phyloP scores from a whole-genome alignment of 2,329 filamentous ascomycete genomes.

The Karstenula rhodostoma region DNA sequence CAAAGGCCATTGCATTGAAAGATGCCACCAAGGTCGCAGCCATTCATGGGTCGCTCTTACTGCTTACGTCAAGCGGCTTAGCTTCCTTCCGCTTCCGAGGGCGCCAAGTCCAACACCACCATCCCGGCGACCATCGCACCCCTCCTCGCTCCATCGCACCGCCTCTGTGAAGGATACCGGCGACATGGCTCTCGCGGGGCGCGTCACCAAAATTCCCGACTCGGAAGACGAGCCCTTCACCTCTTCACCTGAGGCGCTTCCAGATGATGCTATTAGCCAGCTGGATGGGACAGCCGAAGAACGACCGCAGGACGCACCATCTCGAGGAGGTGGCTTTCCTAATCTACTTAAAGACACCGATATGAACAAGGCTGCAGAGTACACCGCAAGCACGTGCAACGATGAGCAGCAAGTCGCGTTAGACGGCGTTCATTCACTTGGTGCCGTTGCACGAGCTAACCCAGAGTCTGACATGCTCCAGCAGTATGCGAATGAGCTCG shows the following conservation, averaged over 20 bases:
- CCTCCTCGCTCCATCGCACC: slow-evolving; percentile 9
- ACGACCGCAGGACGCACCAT: slow-evolving; percentile 15
- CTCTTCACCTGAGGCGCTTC: slow-evolving; percentile 32
- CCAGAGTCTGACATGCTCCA: slow-evolving; percentile 12
- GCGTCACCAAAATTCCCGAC: slow-evolving; percentile 39
- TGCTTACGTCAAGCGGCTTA: slow-evolving; percentile 38
- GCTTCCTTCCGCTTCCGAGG: slow-evolving; percentile 21
- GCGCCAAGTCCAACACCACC: slow-evolving; percentile 8
- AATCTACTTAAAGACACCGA: slow-evolving; percentile 22
- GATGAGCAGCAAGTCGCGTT: slow-evolving; percentile 23
- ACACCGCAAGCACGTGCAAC: slow-evolving; percentile 21
- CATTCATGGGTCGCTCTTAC: slow-evolving; percentile 33
- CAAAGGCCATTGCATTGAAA: not conserved
- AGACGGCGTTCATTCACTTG: slow-evolving; percentile 17
- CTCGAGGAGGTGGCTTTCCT: slow-evolving; percentile 21
- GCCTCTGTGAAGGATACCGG: not conserved
- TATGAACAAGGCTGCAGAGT: slow-evolving; percentile 20
- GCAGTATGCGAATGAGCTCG: not conserved
- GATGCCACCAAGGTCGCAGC: slow-evolving; percentile 7
- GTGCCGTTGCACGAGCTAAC: slow-evolving; percentile 19
- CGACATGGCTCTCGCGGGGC: slow-evolving; percentile 34
- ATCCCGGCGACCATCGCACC: slow-evolving; percentile 5
- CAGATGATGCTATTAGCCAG: slow-evolving; percentile 18
- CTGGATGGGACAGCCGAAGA: slow-evolving; percentile 6
- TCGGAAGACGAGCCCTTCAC: slow-evolving; percentile 45